A percentile compares a stretch with the other conserved stretches of the same genome.
These are phyloP conservation scores for Diaporthe australafricana DNA, from an alignment of 2,329 filamentous ascomycete species.

Conservation along the genomic window DNA sequence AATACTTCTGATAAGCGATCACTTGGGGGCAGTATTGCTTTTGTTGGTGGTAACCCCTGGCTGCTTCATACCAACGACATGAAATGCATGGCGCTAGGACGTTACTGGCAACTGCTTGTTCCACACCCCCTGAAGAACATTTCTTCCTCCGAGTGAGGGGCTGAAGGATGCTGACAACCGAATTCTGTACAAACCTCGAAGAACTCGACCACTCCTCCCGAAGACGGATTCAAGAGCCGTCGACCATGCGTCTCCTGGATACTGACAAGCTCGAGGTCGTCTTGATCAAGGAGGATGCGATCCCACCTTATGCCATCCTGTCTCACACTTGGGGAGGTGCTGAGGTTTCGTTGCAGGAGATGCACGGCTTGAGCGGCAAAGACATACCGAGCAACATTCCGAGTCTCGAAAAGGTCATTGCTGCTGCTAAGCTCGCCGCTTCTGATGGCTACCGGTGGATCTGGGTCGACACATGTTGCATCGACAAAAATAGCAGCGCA, in stretches of 20 bases:
- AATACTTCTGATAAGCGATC: too few relatives aligned
- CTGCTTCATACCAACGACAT: too few relatives aligned
- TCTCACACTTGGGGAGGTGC: background rate
- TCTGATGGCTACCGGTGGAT: background rate
- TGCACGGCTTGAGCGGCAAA: background rate
- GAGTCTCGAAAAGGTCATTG: background rate
- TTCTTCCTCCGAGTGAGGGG: background rate
- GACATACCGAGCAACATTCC: background rate
- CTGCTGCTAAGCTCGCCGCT: background rate
- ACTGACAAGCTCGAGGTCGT: slow-evolving; percentile 8
- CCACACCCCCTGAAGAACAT: background rate
- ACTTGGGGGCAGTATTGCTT: too few relatives aligned
- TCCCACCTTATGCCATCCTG: background rate
- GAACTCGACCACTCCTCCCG: background rate
- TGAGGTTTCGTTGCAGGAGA: background rate
- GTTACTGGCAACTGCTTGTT: background rate
- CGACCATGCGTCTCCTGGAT: background rate
- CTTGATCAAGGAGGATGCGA: background rate
- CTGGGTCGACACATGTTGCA: slow-evolving; percentile 25
- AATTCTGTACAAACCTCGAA: too few relatives aligned
- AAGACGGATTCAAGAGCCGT: background rate
- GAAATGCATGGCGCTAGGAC: background rate
- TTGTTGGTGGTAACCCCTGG: too few relatives aligned
- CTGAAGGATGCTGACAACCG: background rate
- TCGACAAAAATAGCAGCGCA: slow-evolving; percentile 2